Evolutionary conservation across 768 basidiomycete genomes (phyloP), one percentile per base, ranked within the genome.

Genomic region (Cyclocybe cylindracea): DNA sequence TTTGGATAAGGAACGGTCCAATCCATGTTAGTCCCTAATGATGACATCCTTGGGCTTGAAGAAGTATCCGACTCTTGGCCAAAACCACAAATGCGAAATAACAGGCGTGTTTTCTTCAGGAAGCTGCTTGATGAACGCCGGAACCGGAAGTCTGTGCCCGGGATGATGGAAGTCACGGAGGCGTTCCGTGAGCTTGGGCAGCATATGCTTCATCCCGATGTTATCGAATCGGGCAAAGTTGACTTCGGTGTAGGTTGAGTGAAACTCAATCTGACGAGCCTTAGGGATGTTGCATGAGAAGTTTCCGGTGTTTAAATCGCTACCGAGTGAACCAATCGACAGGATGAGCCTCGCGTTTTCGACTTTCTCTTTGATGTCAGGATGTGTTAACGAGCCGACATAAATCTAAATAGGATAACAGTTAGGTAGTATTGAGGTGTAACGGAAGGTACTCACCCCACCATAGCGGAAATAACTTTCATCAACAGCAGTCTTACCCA

Each of bases 231-330:
- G 64, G 1, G 82, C 86, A 60, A 78, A 80, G 63, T 80, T 78
- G 32, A 89, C 76, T 46, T 78, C 76, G 2, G 82, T 84, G 61
- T 85, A 76, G 58, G 85, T 79, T 0, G 89, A 89, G 64, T 92
- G 91, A 13, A 91, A 66, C 88, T 90, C 88, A 54, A 90, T 70
- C 10, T 80, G 82, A 36, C 73, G 73, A 10, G 67, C 62, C 0
- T 72, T 71, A 4, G 84, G 82, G 40, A 86, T 83, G 44, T 77
- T 78, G 59, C 87, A 89, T 0, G 86, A 84, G 68, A 90, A 92
- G 66, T 86, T 87, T 16, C 90, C 91, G 2, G 87, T 89, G 66
- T 94, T 94, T 73, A 90, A 91, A 65, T 94, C 91, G 39, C 80
- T 83, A 64, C 79, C 81, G 48, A 89, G 69, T 1, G 71, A 67